Conservation (phyloP, 805 yeast genomes). For the Kodamaea laetipori region DNA sequence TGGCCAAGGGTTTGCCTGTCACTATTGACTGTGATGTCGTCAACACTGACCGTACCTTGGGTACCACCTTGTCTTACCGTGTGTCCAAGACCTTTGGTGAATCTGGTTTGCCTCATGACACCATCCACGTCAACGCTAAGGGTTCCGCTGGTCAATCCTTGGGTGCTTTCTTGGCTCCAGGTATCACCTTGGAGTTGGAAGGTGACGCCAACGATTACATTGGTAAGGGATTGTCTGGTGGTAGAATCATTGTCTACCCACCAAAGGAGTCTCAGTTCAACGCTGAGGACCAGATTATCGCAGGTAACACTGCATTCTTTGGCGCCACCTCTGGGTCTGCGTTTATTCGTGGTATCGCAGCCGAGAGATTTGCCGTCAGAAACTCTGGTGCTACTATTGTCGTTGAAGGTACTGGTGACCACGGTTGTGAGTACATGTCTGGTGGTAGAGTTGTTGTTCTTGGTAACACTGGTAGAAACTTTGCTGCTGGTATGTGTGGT, state of each 20-base stretch:
- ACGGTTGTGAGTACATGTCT: constrained; percentile 99
- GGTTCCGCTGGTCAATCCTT: constrained; percentile 99
- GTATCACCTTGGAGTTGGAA: constrained; percentile 90
- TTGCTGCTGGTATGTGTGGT: constrained; percentile 99
- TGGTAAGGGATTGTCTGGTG: constrained; percentile 97
- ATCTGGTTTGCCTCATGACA: constrained; percentile 90
- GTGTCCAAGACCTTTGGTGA: constrained; percentile 93
- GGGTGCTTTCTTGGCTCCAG: constrained; percentile 96
- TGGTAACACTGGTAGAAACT: constrained; percentile 89
- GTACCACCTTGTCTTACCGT: constrained; percentile 92
- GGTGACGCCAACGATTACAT: constrained; percentile 99
- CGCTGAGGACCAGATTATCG: constrained; percentile 93
- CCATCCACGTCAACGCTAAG: constrained; percentile 85
- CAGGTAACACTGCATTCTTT: constrained; percentile 96
- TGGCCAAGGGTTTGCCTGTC: constrained; percentile 94
- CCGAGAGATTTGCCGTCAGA: constrained; percentile 97
- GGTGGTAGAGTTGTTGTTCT: constrained; percentile 97
- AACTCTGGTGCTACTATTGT: constrained; percentile 98
- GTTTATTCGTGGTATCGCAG: constrained; percentile 94
- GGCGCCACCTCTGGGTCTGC: constrained; percentile 97
- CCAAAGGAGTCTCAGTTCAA: constrained; percentile 81
- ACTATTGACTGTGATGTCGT: constrained; percentile 90
- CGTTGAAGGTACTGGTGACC: constrained; percentile 96
- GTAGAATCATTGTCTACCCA: constrained; percentile 89
- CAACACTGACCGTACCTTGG: constrained; percentile 95